Conservation (phyloP, 805 yeast genomes). For the Monosporozyma aquatica region DNA sequence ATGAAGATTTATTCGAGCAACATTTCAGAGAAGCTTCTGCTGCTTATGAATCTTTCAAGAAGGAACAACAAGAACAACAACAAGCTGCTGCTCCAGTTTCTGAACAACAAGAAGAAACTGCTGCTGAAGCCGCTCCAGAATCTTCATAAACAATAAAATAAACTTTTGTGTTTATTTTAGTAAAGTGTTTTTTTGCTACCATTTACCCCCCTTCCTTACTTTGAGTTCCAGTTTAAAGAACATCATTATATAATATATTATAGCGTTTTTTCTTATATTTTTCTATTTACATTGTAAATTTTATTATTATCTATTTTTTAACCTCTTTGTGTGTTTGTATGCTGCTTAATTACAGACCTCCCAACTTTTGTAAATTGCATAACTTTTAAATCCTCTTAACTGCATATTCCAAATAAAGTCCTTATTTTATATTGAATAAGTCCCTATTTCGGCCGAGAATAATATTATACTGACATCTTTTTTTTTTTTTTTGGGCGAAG, state of each 20-base stretch:
- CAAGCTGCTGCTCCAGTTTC: constrained; percentile 1
- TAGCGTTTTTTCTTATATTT: neutral
- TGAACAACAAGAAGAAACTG: constrained; percentile 1
- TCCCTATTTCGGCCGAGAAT: no score
- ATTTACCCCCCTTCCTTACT: no score
- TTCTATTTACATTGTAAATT: constrained; percentile 1
- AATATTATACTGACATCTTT: no score
- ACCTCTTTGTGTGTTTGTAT: neutral
- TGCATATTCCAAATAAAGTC: constrained; percentile 1
- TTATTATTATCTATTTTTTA: neutral
- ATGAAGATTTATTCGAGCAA: constrained; percentile 79
- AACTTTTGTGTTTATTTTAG: no score
- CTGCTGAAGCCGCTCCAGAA: neutral
- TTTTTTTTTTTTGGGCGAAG: no score
- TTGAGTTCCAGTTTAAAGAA: neutral
- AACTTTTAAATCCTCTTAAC: neutral
- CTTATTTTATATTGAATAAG: no score
- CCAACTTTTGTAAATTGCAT: no score
- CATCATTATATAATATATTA: constrained; percentile 1
- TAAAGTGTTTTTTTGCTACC: no score
- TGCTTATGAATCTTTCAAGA: constrained; percentile 88
- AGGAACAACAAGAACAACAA: constrained; percentile 32
- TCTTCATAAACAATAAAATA: constrained; percentile 3
- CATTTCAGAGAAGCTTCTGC: constrained; percentile 90
- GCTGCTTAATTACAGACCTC: no score